Base-by-base conservation (phyloP, 345 rosid species). In the Pistacia vera region DNA sequence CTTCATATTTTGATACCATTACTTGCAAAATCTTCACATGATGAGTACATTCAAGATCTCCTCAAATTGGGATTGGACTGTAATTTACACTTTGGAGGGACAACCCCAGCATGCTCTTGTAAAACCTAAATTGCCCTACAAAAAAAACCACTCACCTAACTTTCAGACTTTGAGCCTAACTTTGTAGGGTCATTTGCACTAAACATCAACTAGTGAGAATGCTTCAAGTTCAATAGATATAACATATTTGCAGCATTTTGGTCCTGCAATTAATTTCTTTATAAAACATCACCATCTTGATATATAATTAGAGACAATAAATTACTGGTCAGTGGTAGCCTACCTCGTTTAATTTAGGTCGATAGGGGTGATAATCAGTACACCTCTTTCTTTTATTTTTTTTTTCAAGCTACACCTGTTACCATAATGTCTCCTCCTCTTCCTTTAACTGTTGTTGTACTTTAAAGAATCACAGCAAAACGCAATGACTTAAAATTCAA, bases 1-100 rank as follows among this genome's bases (percentile, higher is more conserved):
- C 30, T 51, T 18, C 62, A 61, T 49, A 71, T 74, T 72, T 63
- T 54, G 60, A 63, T 79, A 65, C 76, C 77, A 75, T 72, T 67
- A 65, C 33, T 79, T 68, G 73, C 77, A 48, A 80, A 64, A 64
- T 76, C 63, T 56, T 14, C 25, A 63, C 66, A 14, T 77, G 68
- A 68, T 67, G 79, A 74, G 76, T 80, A 64, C 74, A 57, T 74
- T 70, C 79, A 76, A 77, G 79, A 6, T 69, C 72, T 64, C 30
- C 84, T 75, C 54, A 72, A 54, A 30, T 30, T 30, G 80, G 77
- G 64, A 61, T 59, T 59, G 67, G 14, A 63, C 11, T 1, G 2
- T 60, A 44, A 79, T 77, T 64, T 52, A 74, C 36, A 28, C 35
- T 76, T 67, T 8, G 28, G 51, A 18, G 16, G 69, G 69, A 2